Evolutionary conservation across 2,329 filamentous ascomycete species (phyloP).

Genomic region (Sclerotinia subarctica): DNA sequence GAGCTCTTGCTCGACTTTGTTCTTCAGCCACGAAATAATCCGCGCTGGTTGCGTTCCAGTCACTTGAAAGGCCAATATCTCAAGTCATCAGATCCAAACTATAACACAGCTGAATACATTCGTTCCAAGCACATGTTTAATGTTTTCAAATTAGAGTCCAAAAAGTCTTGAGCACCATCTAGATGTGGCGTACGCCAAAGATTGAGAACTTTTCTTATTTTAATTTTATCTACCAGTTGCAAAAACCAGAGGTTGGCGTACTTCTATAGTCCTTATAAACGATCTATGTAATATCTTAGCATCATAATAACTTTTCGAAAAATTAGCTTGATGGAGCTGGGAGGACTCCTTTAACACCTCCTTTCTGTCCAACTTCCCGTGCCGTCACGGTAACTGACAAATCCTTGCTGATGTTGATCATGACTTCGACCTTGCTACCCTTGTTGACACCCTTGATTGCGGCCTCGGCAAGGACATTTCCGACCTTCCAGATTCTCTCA

Average conservation of each 20-base stretch:
- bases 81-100: not conserved
- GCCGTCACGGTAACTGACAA: conserved; percentile 75
- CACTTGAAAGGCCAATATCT: not conserved
- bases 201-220: conserved; percentile 12
- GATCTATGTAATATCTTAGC: conserved; percentile 10
- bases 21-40: not conserved
- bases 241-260: not conserved
- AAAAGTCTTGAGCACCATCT: not conserved
- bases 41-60: not conserved
- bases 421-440: conserved; percentile 87
- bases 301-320: conserved; percentile 30
- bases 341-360: conserved; percentile 37
- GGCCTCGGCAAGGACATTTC: conserved; percentile 78
- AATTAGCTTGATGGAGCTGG: conserved; percentile 30
- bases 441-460: conserved; percentile 82
- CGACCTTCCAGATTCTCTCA: conserved; percentile 90
- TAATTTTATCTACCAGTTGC: conserved; percentile 1
- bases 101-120: not conserved
- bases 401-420: conserved; percentile 81
- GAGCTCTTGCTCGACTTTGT: not conserved
- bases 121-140: not conserved
- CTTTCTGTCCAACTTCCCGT: conserved; percentile 67
- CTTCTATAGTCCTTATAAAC: conserved; percentile 15
- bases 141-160: not conserved
- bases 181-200: not conserved